These are phyloP conservation scores for Cubamyces lactineus DNA, from an alignment of 768 basidiomycete species.

Conservation along the genomic window DNA sequence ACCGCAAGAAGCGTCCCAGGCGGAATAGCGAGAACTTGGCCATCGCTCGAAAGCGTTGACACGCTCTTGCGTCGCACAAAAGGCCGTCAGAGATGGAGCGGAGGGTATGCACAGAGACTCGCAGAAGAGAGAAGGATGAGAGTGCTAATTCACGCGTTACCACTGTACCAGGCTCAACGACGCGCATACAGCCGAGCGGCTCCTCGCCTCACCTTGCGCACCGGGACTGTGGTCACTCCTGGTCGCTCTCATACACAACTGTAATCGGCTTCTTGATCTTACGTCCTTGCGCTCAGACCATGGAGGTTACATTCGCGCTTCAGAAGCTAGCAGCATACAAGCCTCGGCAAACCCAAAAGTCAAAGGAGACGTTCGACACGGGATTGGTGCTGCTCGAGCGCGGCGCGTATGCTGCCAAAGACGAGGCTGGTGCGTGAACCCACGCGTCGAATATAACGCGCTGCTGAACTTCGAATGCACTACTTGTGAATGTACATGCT, in stretches of 20 bases:
- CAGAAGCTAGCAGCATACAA: conserved; percentile 41
- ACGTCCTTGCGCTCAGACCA: conserved; percentile 1
- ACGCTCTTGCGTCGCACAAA: not conserved
- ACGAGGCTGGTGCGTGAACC: conserved; percentile 36
- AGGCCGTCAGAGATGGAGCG: too few species aligned
- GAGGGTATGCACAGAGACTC: too few species aligned
- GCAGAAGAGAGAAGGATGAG: too few species aligned
- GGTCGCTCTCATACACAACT: too few species aligned
- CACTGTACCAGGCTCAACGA: too few species aligned
- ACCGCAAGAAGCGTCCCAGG: conserved; percentile 54
- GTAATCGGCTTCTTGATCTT: not conserved
- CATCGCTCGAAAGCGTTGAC: conserved; percentile 26
- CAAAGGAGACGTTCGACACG: conserved; percentile 40
- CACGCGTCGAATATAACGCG: too few species aligned
- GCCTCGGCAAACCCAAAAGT: conserved; percentile 34
- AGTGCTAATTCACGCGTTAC: too few species aligned
- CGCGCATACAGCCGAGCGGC: too few species aligned
- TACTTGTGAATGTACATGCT: not conserved
- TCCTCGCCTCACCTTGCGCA: too few species aligned
- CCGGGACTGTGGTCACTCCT: too few species aligned
- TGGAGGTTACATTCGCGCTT: conserved; percentile 39
- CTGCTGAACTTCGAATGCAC: not conserved
- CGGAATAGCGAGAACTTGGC: conserved; percentile 32
- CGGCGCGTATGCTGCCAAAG: conserved; percentile 33
- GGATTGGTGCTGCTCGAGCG: conserved; percentile 37